phyloP scores from a whole-genome alignment of 2,329 filamentous ascomycete genomes.

The Pseudocercospora cruenta region DNA sequence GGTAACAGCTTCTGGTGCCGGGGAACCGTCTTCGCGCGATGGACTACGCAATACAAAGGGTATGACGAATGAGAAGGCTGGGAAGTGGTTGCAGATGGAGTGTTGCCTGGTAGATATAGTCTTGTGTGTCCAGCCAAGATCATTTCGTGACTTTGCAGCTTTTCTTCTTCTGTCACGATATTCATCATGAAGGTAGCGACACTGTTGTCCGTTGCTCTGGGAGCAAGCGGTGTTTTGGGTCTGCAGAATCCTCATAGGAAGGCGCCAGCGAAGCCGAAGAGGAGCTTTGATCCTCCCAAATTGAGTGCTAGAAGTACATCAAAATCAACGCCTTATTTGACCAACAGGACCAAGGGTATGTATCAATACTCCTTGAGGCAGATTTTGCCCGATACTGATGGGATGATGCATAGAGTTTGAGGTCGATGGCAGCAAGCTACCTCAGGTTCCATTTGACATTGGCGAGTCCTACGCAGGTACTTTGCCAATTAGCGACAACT shows the following conservation, averaged over 20 bases:
- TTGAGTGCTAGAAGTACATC: not conserved
- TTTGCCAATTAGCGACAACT: conserved; percentile 32
- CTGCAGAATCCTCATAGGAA: conserved; percentile 12
- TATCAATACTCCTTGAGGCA: not conserved
- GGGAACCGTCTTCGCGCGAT: not conserved
- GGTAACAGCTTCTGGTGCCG: not conserved
- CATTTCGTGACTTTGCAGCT: not conserved
- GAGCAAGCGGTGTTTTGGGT: not conserved
- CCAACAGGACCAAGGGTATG: conserved; percentile 9
- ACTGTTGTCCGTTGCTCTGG: not conserved
- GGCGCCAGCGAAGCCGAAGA: conserved; percentile 5
- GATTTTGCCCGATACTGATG: not conserved
- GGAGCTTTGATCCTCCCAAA: not conserved
- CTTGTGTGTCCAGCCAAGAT: not conserved
- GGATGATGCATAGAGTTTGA: not conserved
- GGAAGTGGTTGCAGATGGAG: not conserved
- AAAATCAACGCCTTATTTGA: conserved; percentile 5
- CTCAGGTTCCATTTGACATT: conserved; percentile 40
- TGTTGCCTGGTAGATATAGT: not conserved
- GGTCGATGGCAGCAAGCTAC: conserved; percentile 34
- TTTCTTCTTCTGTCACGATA: not conserved
- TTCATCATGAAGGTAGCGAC: conserved; percentile 5
- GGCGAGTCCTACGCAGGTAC: conserved; percentile 40
- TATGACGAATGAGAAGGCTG: not conserved
- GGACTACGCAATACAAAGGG: not conserved